These are phyloP conservation scores for Penicillium sp. DNA, from an alignment of 2,329 filamentous ascomycete genomes.

Conservation along the genomic window DNA sequence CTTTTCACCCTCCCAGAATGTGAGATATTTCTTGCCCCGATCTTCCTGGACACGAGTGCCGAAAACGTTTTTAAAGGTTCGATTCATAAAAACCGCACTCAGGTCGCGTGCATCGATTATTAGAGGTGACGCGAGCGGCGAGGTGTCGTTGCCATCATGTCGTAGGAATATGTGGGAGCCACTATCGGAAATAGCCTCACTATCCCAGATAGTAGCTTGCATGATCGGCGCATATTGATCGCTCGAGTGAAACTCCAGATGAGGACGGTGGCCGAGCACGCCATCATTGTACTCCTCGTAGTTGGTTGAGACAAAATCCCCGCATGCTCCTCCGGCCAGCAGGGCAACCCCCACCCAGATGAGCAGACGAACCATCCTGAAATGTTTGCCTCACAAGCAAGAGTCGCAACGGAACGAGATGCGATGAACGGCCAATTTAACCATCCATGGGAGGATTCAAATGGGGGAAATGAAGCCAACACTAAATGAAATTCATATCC, in stretches of 20 bases:
- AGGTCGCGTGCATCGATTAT: conserved; percentile 13
- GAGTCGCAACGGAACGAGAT: neutral
- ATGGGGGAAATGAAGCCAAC: neutral
- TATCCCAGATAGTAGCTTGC: conserved; percentile 13
- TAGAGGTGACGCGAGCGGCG: conserved; percentile 11
- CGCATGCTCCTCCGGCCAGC: neutral
- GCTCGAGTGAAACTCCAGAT: conserved; percentile 16
- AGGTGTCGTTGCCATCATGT: conserved; percentile 12
- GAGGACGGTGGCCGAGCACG: conserved; percentile 12
- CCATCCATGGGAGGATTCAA: neutral
- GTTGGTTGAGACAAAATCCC: conserved; percentile 14
- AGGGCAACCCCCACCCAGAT: conserved; percentile 1
- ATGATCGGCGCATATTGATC: conserved; percentile 11
- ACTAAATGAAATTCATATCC: neutral
- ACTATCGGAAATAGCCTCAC: conserved; percentile 4
- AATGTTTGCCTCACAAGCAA: neutral
- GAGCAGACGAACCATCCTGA: neutral
- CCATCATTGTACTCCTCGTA: conserved; percentile 16
- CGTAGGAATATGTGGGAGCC: conserved; percentile 15
- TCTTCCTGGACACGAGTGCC: conserved; percentile 10
- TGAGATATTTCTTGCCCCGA: conserved; percentile 7
- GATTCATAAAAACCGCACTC: conserved; percentile 15
- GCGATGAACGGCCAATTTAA: neutral
- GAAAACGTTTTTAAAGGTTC: conserved; percentile 14
- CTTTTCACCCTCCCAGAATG: conserved; percentile 13